Percentiles rank a stretch among this genome's conserved stretches.
Conservation (phyloP, 139 green algal species). For the Chlamydomonas incerta region DNA sequence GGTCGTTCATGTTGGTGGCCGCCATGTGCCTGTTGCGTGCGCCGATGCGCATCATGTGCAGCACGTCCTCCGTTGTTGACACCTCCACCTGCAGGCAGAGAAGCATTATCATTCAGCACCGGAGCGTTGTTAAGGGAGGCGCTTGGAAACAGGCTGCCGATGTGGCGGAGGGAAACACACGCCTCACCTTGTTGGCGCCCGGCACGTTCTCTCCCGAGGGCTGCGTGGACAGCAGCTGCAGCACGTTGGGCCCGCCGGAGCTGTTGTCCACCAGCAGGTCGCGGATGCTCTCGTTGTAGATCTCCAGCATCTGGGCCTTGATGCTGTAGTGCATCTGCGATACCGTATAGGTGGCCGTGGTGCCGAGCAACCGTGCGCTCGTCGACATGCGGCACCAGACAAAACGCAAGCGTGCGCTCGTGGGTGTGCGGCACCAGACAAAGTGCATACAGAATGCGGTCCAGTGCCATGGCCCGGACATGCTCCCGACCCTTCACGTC, state of each 20-base stretch:
- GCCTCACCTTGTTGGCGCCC: constrained; percentile 53
- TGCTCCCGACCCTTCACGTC: too few species aligned
- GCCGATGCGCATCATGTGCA: constrained; percentile 82
- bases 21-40: constrained; percentile 70
- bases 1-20: constrained; percentile 94
- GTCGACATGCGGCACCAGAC: too few species aligned
- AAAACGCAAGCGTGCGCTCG: too few species aligned
- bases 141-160: too few species aligned
- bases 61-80: constrained; percentile 73
- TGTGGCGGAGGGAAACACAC: too few species aligned
- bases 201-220: constrained; percentile 85
- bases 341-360: too few species aligned
- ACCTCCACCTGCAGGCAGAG: constrained; percentile 83
- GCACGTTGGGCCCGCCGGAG: constrained; percentile 31
- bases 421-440: too few species aligned
- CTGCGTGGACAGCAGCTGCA: constrained; percentile 83
- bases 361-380: too few species aligned
- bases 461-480: too few species aligned
- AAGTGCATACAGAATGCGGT: too few species aligned
- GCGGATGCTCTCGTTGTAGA: constrained; percentile 95
- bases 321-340: constrained; percentile 80
- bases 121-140: too few species aligned
- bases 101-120: too few species aligned
- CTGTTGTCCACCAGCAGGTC: constrained; percentile 72
- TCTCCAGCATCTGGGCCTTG: constrained; percentile 93